Evolutionary conservation across 345 rosid species (phyloP), one percentile per base, ranked within the genome.

Genomic region (Populus pruinosa): DNA sequence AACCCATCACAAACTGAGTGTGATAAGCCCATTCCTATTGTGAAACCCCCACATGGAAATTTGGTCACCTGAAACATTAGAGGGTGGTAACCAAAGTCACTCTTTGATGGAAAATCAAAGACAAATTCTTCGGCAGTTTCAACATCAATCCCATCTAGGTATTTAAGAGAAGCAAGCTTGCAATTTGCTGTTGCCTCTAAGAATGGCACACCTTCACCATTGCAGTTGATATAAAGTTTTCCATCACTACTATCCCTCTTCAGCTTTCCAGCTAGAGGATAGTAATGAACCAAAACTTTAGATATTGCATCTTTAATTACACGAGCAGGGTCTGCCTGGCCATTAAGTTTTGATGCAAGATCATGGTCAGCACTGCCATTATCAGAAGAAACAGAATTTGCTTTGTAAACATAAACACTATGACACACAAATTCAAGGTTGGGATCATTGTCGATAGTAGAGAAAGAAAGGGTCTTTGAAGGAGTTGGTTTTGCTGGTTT

Each of bases 241-340:
- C 88, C 77, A 18, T 87, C 76, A 21, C 67, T 71, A 7, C 14
- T 2, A 53, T 78, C 35, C 38, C 90, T 86, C 83, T 77, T 76
- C 62, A 91, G 84, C 79, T 83, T 89, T 12, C 94, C 92, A 2
- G 92, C 90, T 41, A 91, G 85, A 27, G 92, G 94, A 49, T 88
- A 89, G 88, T 84, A 88, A 43, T 81, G 72, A 67, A 89, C 88
- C 77, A 89, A 78, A 27, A 74, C 83, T 35, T 89, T 76, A 21
- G 94, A 87, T 49, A 91, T 88, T 44, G 94, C 92, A 59, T 86
- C 71, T 55, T 83, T 71, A 13, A 89, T 76, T 47, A 88, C 69
- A 21, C 70, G 44, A 67, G 83, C 83, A 1, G 92, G 89, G 43
- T 86, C 84, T 27, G 71, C 70, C 44, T 73, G 70, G n/a, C n/a